Evolutionary conservation across 2,329 filamentous ascomycete genomes (phyloP).

Genomic region (Claviceps digitariae): DNA sequence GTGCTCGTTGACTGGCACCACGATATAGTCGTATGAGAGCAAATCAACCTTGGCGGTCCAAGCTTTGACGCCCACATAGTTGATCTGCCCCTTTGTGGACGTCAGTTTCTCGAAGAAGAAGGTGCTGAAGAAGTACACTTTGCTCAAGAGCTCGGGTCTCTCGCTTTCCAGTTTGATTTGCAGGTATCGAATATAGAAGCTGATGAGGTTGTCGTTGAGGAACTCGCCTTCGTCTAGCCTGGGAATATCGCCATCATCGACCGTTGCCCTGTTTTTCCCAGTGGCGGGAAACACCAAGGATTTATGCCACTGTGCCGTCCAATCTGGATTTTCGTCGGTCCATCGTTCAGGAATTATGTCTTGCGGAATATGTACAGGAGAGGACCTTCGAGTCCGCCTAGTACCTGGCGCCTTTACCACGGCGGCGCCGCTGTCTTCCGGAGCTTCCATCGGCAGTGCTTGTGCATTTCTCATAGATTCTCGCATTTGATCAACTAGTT

Average conservation of each 20-base stretch:
- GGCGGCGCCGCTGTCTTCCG: not conserved
- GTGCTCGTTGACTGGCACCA: slow-evolving; percentile 82
- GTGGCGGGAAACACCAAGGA: slow-evolving; percentile 48
- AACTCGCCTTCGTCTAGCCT: slow-evolving; percentile 74
- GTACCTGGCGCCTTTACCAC: slow-evolving; percentile 6
- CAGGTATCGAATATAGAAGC: slow-evolving; percentile 70
- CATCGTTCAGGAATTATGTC: slow-evolving; percentile 23
- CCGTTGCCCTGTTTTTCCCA: slow-evolving; percentile 47
- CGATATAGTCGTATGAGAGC: slow-evolving; percentile 73
- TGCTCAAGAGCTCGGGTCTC: slow-evolving; percentile 41
- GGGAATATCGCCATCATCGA: slow-evolving; percentile 59
- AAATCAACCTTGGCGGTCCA: slow-evolving; percentile 85
- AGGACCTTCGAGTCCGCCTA: slow-evolving; percentile 14
- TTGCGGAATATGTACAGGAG: slow-evolving; percentile 5
- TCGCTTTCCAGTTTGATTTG: slow-evolving; percentile 45
- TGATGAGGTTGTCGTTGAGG: slow-evolving; percentile 84
- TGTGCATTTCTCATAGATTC: not conserved
- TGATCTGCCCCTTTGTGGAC: slow-evolving; percentile 48
- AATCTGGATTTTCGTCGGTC: slow-evolving; percentile 36
- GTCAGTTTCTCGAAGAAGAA: slow-evolving; percentile 78
- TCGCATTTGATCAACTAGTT: slow-evolving; percentile 1
- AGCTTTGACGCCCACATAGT: slow-evolving; percentile 70
- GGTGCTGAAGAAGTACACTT: slow-evolving; percentile 81
- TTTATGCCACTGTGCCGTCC: slow-evolving; percentile 39
- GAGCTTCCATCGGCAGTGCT: not conserved